Evolutionary conservation across 2,329 filamentous ascomycete genomes (phyloP), one percentile per base, ranked within the genome.

Genomic region (Ascochyta lentis): DNA sequence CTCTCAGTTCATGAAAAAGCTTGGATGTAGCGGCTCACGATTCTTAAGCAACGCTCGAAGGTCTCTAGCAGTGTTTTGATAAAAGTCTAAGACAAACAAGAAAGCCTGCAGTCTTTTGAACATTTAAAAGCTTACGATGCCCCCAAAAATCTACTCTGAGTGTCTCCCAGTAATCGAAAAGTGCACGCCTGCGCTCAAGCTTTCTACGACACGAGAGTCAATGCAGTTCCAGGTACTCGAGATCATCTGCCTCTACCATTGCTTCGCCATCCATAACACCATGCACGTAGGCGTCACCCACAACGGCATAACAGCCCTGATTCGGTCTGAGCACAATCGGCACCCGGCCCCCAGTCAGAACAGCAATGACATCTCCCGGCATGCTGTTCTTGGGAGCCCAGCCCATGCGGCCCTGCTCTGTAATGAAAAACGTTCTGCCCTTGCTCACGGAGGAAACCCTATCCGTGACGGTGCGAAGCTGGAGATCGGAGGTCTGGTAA

Each of bases 201-300:
- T 9, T 26, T n/a, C 24, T 9, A 8, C 9, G 19, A 6, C 13
- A 10, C 31, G 9, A 16, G 33, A 4, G 24, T 37, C 35, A 49
- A 9, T 42, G 51, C 7, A 54, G 4, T 26, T 54, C 51, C 2
- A 49, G 19, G 7, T 34, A 49, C 3, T 39, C 26, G 2, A 44
- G 19, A 9, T 23, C 6, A 19, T 10, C 6, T 1, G 9, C 12
- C 38, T 22, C 3, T 1, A 10, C 9, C 9, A 54, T 2, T 9
- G 51, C 53, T 16, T 56, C 51, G 3, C 51, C 51, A 9, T 54
- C 44, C 51, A 54, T 54, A 22, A 54, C 33, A 15, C 51, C 51
- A 39, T 49, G 51, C 9, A 54, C 13, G 34, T 54, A 54, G 6
- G 51, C 51, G 9, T 49, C 51, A 16, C 44, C 51, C 12, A 54